Evolutionary conservation across 495 filamentous ascomycete genomes (phyloP).

Genomic region (Saxophila tyrrhenica): DNA sequence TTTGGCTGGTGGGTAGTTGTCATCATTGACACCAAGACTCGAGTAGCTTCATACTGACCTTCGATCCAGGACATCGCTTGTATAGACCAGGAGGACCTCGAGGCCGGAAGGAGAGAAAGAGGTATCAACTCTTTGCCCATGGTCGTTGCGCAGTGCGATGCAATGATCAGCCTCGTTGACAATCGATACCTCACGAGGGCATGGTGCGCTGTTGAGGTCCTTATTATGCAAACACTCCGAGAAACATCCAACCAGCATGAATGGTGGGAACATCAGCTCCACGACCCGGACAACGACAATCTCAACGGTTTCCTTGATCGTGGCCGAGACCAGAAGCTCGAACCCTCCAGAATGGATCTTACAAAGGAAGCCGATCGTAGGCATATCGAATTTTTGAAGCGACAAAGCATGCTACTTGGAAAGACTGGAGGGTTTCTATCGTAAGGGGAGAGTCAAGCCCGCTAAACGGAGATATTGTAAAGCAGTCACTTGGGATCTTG

Average conservation of each 20-base stretch:
- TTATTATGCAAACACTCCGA: constrained; percentile 8
- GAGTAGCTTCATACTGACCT: too few relatives aligned
- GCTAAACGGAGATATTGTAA: too few relatives aligned
- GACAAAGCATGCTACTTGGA: constrained; percentile 12
- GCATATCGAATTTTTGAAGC: constrained; percentile 6
- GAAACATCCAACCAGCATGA: constrained; percentile 6
- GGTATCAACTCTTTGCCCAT: constrained; percentile 10
- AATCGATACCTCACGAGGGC: constrained; percentile 5
- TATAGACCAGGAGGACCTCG: constrained; percentile 4
- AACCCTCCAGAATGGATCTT: constrained; percentile 2
- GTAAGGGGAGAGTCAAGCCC: too few relatives aligned
- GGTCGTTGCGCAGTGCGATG: constrained; percentile 10
- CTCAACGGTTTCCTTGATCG: not conserved
- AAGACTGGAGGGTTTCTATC: too few relatives aligned
- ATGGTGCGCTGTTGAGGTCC: constrained; percentile 11
- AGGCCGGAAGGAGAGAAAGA: not conserved
- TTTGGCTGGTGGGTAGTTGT: too few relatives aligned
- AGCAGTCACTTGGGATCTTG: too few relatives aligned
- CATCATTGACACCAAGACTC: too few relatives aligned
- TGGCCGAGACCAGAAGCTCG: not conserved
- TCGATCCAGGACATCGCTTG: constrained; percentile 12
- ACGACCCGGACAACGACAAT: not conserved
- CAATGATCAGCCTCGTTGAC: constrained; percentile 15
- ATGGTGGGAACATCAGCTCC: constrained; percentile 7
- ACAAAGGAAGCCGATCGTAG: constrained; percentile 4